Conservation (phyloP, 1,284 basidiomycete genomes). For the Xerocomus amazonicus region DNA sequence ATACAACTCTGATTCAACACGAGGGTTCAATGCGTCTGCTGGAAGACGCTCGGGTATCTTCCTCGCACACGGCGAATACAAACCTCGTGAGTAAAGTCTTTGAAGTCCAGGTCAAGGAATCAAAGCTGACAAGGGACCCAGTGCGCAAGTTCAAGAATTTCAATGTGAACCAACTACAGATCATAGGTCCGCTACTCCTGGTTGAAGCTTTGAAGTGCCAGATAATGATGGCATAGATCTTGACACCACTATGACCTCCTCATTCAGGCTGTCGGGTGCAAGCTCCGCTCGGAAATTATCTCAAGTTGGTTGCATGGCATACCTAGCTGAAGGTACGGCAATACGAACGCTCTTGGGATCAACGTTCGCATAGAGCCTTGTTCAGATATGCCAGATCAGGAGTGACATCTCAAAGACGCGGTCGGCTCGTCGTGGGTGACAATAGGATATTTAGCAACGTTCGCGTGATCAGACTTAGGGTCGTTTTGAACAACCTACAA, state of each 20-base stretch:
- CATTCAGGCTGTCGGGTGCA: too few species aligned
- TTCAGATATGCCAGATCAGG: constrained; percentile 90
- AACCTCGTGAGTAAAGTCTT: constrained; percentile 47
- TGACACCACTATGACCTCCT: constrained; percentile 61
- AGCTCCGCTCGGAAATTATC: constrained; percentile 7
- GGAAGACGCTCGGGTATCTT: constrained; percentile 97
- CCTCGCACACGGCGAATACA: constrained; percentile 98
- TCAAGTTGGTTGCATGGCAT: background rate
- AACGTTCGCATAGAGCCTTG: too few species aligned
- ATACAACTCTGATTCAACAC: constrained; percentile 86
- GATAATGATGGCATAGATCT: constrained; percentile 90
- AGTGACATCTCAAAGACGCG: constrained; percentile 95
- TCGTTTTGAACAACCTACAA: constrained; percentile 66
- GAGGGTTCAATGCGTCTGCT: constrained; percentile 95
- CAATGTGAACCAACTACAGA: too few species aligned
- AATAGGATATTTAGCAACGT: constrained; percentile 87
- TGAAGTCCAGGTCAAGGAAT: background rate
- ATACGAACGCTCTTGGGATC: constrained; percentile 96
- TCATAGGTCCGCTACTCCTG: constrained; percentile 39
- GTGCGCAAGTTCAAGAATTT: constrained; percentile 86
- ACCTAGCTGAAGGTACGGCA: constrained; percentile 92
- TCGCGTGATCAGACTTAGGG: constrained; percentile 94
- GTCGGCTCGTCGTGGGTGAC: constrained; percentile 87
- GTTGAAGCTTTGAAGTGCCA: too few species aligned
- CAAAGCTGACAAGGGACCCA: background rate